Evolutionary conservation across 1,284 basidiomycete species (phyloP), one percentile per base, ranked within the genome.

Genomic region (Cryptococcus wingfieldii): DNA sequence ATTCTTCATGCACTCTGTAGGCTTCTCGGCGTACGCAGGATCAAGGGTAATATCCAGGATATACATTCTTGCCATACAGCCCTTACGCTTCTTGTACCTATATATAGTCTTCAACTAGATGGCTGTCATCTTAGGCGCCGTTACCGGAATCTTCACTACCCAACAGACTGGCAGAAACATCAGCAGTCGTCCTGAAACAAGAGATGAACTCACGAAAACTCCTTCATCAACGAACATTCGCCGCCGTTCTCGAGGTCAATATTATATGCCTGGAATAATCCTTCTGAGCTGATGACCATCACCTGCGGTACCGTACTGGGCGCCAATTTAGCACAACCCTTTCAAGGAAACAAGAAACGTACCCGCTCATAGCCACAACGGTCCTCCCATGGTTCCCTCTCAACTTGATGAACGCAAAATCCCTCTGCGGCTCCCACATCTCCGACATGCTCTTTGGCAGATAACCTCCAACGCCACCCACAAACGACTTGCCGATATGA

Each of bases 161-260:
- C 37, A 60, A 34, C 14, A 60, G 47, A 38, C 58, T 60, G 28
- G 10, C 37, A 9, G 19, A 39, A 25, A 19, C 14, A 18, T 46
- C 25, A 27, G 25, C 16, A 19, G 25, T 18, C 28, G 8, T 8
- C 19, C 9, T 49, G 2, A 19, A 19, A 37, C 19, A 18, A 37
- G 8, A 12, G 14, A 16, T 28, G 16, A 8, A 53, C 79, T 67
- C 56, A 80, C 79, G 76, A 89, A 70, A 93, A 95, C 75, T 95
- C 92, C 79, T 96, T 96, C 82, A 91, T 87, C 64, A 99, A 76
- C 8, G 88, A 83, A 68, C 96, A 98, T 75, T 98, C 95, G 4
- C 95, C 96, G 10, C 96, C 96, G 52, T 88, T 87, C 76, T 98
- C 94, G 53, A 98, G 79, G 76, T 99, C 95, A 68, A 99, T 95